Conservation (phyloP, 2,329 filamentous ascomycete species). For the Trichophyton simii region DNA sequence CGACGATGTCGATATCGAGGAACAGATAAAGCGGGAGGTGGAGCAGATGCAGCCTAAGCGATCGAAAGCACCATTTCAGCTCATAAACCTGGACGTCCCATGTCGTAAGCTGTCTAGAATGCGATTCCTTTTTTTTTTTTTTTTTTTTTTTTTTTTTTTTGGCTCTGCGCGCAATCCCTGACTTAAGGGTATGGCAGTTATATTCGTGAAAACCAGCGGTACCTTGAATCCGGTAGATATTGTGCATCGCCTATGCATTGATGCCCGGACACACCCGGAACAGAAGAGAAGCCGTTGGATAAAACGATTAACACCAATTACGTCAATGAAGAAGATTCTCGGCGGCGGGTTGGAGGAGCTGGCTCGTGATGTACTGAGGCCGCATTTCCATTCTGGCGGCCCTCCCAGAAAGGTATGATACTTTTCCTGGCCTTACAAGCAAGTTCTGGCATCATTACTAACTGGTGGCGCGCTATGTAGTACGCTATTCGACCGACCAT, state of each 20-base stretch:
- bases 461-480: conserved; percentile 23
- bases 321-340: conserved; percentile 45
- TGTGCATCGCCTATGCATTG: conserved; percentile 46
- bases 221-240: conserved; percentile 49
- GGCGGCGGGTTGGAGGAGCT: conserved; percentile 46
- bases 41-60: conserved; percentile 40
- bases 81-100: conserved; percentile 43
- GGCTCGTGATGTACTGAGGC: conserved; percentile 44
- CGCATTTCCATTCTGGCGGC: conserved; percentile 45
- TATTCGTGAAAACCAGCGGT: conserved; percentile 46
- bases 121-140: background rate
- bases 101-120: conserved; percentile 22
- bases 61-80: conserved; percentile 37
- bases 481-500: conserved; percentile 52
- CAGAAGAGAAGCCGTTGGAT: conserved; percentile 46
- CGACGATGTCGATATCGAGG: conserved; percentile 46
- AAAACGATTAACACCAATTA: conserved; percentile 49
- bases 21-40: conserved; percentile 47
- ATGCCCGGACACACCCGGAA: conserved; percentile 39
- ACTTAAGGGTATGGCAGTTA: conserved; percentile 30
- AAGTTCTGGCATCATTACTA: background rate
- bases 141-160: no score
- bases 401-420: conserved; percentile 39
- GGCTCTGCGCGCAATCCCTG: conserved; percentile 15
- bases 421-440: background rate